phyloP scores from a whole-genome alignment of 2,329 filamentous ascomycete genomes.

The Cryphonectria naterciae region DNA sequence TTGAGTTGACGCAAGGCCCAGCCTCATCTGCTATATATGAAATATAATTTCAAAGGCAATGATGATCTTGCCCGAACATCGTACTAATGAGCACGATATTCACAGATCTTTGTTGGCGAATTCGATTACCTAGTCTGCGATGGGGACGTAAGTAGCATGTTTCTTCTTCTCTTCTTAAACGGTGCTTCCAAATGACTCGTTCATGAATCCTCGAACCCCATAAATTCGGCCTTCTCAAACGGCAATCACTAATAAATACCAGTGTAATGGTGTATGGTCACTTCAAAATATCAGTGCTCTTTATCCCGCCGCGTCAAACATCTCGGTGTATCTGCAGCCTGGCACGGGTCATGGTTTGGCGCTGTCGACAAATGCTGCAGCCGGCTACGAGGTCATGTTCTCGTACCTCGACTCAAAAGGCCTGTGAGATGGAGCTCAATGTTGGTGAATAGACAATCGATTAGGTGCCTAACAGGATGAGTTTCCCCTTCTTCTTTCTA shows the following conservation, averaged over 20 bases:
- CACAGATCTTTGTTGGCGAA: slow-evolving; percentile 39
- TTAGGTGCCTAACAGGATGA: neutral
- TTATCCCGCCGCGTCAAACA: slow-evolving; percentile 34
- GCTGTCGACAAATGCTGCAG: slow-evolving; percentile 42
- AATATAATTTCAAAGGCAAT: neutral
- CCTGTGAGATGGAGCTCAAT: neutral
- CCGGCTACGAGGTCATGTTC: slow-evolving; percentile 36
- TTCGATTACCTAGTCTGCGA: slow-evolving; percentile 41
- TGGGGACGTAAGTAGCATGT: slow-evolving; percentile 40
- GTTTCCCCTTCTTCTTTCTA: neutral
- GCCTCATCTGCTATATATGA: no score
- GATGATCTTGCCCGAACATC: neutral
- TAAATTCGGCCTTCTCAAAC: no score
- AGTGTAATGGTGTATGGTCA: neutral
- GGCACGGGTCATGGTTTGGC: slow-evolving; percentile 42
- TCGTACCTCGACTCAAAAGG: slow-evolving; percentile 29
- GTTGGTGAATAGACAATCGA: neutral
- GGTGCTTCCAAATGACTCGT: no score
- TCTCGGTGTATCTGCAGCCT: slow-evolving; percentile 40
- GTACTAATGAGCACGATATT: neutral
- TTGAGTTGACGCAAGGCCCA: no score
- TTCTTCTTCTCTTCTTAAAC: neutral
- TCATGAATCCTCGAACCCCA: neutral
- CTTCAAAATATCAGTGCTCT: neutral
- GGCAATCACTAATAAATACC: neutral